Evolutionary conservation across 2,329 filamentous ascomycete species (phyloP), one percentile per base, ranked within the genome.

Genomic region (Fusarium sp.): DNA sequence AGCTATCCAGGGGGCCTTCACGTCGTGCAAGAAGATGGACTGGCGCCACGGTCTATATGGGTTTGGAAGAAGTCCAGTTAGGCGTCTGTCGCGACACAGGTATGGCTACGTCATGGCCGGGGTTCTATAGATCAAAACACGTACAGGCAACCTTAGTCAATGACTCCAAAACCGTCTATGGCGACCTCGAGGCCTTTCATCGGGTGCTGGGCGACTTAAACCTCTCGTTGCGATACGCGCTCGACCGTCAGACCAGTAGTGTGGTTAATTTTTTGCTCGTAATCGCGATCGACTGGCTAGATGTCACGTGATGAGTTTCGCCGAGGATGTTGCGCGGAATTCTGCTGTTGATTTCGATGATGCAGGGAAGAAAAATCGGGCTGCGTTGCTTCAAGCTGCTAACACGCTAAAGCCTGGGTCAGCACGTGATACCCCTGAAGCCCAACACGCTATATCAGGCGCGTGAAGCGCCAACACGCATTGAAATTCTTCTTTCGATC

Each of bases 1-100:
- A 82, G 80, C 80, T 79, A 80, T 85, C 83, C 84, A 85, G 83
- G 84, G 82, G 81, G 81, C 79, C 81, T 80, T 84, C 80, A 78
- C 82, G 83, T 82, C 80, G 82, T 79, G 84, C 80, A 75, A 83
- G 77, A 75, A 83, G 81, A 75, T 86, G 83, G 78, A 86, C 80
- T 72, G 85, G 85, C 84, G 85, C 85, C 85, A 87, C 80, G 81
- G 76, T 84, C 76, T 78, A 76, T 80, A 50, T 38, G 20, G 45
- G 57, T 63, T 57, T 53, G 41, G 36, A 57, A 64, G 13, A 51
- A 45, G 37, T 67, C 44, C 16, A 58, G 72, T 74, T 71, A 75
- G 73, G 62, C 50, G 52, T 71, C 70, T 62, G 60, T 62, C 60
- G 60, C 64, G 59, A 65, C 52, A 64, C 60, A 20, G 33, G 61